Percentiles rank a stretch among this genome's conserved stretches.
phyloP scores from a whole-genome alignment of 495 filamentous ascomycete genomes.

The Aspergillus nidulans region DNA sequence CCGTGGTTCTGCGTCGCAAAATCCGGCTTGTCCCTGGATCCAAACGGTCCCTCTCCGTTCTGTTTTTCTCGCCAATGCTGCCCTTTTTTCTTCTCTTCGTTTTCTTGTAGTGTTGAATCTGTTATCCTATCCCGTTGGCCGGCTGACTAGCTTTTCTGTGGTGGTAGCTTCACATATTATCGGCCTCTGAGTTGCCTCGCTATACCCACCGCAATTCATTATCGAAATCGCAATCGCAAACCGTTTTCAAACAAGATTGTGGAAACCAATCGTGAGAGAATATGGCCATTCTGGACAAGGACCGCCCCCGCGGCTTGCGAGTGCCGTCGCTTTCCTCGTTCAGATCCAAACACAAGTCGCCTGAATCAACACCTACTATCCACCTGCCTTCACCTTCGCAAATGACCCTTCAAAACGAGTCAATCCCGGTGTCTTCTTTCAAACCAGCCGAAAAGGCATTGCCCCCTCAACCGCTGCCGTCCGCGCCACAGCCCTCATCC shows the following conservation, averaged over 20 bases:
- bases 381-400: constrained; percentile 13
- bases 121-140: background rate
- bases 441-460: constrained; percentile 25
- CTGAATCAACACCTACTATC: constrained; percentile 4
- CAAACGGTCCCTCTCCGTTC: background rate
- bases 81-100: background rate
- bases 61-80: background rate
- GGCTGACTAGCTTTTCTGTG: background rate
- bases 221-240: background rate
- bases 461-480: constrained; percentile 25
- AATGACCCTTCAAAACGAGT: constrained; percentile 6
- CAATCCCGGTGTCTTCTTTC: constrained; percentile 14
- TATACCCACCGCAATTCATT: background rate
- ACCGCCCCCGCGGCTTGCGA: constrained; percentile 36
- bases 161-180: no score
- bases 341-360: constrained; percentile 21
- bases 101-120: background rate
- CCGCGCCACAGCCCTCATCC: constrained; percentile 9
- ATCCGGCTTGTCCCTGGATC: constrained; percentile 5
- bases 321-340: constrained; percentile 35
- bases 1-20: constrained; percentile 8
- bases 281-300: constrained; percentile 40
- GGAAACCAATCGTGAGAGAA: background rate
- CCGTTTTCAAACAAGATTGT: background rate
- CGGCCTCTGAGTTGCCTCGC: background rate